These are phyloP conservation scores for Claviceps pazoutovae DNA, from an alignment of 2,329 filamentous ascomycete genomes.

Conservation along the genomic window DNA sequence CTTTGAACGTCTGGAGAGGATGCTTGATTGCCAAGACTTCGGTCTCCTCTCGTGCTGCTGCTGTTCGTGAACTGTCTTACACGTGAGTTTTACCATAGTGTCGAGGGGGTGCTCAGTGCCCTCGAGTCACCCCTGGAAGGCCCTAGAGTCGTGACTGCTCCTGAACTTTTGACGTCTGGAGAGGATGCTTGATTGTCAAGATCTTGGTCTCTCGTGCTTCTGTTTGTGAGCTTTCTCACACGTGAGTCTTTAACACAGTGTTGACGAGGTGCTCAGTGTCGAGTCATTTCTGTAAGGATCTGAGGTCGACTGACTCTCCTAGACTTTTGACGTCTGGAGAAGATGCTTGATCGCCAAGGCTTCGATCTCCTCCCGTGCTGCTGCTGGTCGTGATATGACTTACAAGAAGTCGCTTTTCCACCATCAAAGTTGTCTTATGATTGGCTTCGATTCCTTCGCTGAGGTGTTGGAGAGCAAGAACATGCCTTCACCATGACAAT, in stretches of 20 bases:
- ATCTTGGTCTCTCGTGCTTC: constrained; percentile 3
- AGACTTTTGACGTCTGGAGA: constrained; percentile 35
- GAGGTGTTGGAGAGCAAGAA: too few relatives aligned
- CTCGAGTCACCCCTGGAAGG: too few relatives aligned
- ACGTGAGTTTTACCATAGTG: neutral
- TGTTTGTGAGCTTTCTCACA: neutral
- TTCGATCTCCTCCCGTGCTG: neutral
- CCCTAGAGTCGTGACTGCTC: constrained; percentile 21
- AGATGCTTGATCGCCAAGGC: constrained; percentile 83
- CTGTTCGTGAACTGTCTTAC: neutral
- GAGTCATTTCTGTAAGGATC: too few relatives aligned
- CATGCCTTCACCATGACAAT: too few relatives aligned
- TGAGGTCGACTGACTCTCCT: constrained; percentile 46
- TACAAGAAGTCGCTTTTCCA: neutral
- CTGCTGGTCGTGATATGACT: neutral
- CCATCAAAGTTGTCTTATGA: too few relatives aligned
- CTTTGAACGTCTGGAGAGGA: constrained; percentile 44
- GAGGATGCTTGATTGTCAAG: constrained; percentile 90
- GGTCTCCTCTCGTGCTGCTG: neutral
- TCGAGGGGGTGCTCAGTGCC: neutral
- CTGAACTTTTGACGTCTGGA: constrained; percentile 27
- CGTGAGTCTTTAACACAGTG: neutral
- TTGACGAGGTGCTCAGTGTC: neutral
- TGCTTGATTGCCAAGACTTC: constrained; percentile 72
- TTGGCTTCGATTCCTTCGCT: too few relatives aligned